Conservation (phyloP, 495 filamentous ascomycete species). For the Penicillium argentinense region DNA sequence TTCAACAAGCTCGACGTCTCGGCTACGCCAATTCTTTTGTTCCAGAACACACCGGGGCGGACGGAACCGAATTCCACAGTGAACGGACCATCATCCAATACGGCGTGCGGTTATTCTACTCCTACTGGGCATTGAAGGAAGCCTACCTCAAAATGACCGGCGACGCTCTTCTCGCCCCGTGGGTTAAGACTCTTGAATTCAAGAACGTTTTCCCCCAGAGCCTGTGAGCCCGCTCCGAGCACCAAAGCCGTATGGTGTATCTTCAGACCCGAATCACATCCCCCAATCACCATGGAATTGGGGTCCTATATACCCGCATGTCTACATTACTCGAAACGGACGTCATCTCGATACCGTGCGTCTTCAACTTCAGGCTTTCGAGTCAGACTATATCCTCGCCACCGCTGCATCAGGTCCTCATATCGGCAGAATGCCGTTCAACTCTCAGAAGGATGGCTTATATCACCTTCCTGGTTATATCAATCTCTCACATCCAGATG, state of each 20-base stretch:
- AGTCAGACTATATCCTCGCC: slow-evolving; percentile 61
- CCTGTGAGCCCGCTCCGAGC: slow-evolving; percentile 22
- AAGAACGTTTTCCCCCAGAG: slow-evolving; percentile 58
- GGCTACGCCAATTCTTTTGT: slow-evolving; percentile 9
- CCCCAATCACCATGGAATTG: slow-evolving; percentile 31
- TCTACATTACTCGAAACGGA: slow-evolving; percentile 53
- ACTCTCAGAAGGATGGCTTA: slow-evolving; percentile 1
- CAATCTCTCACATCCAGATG: background rate
- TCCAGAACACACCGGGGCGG: slow-evolving; percentile 24
- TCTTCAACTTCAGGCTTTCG: slow-evolving; percentile 62
- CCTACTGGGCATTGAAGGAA: slow-evolving; percentile 86
- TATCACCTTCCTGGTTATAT: slow-evolving; percentile 10
- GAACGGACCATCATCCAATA: slow-evolving; percentile 47
- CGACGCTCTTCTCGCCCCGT: slow-evolving; percentile 78
- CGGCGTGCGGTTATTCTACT: slow-evolving; percentile 76
- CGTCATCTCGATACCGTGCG: slow-evolving; percentile 50
- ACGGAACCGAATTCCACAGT: slow-evolving; percentile 25
- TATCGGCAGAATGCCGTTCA: slow-evolving; percentile 22
- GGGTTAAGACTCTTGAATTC: slow-evolving; percentile 72
- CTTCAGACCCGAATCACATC: slow-evolving; percentile 7
- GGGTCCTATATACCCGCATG: slow-evolving; percentile 52
- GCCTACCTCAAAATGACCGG: slow-evolving; percentile 94
- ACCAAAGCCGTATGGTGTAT: slow-evolving; percentile 1
- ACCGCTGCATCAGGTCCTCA: slow-evolving; percentile 45
- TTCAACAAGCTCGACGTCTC: slow-evolving; percentile 27